These are phyloP conservation scores for Ramalina peruviana DNA, from an alignment of 495 filamentous ascomycete genomes.

Conservation along the genomic window DNA sequence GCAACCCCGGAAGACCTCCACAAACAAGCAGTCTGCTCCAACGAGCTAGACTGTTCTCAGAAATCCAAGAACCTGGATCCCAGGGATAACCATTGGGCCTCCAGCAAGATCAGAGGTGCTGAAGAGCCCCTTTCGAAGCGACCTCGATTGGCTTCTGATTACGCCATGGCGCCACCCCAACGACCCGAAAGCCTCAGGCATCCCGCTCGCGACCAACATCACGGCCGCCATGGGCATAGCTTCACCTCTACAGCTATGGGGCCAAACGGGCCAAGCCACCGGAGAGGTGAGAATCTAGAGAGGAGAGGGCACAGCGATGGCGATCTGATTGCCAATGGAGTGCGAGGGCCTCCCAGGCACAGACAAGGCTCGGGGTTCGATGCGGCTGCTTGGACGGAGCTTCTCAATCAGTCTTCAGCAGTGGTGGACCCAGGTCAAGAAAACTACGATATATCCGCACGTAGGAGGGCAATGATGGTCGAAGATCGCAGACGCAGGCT, in stretches of 20 bases:
- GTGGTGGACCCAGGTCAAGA: neutral
- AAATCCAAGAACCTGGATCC: conserved; percentile 10
- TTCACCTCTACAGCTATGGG: neutral
- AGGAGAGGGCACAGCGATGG: conserved; percentile 18
- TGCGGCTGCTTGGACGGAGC: conserved; percentile 6
- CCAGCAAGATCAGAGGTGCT: conserved; percentile 2
- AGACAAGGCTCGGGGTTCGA: neutral
- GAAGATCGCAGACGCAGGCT: conserved; percentile 14
- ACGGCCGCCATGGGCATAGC: neutral
- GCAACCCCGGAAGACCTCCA: too few relatives aligned
- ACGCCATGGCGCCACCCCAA: conserved; percentile 11
- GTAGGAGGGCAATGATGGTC: conserved; percentile 13
- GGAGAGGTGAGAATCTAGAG: neutral
- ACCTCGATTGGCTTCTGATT: conserved; percentile 9
- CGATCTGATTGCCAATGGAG: conserved; percentile 6
- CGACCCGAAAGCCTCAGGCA: neutral
- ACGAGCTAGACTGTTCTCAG: neutral
- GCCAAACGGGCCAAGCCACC: neutral
- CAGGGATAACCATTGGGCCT: neutral
- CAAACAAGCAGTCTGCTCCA: too few relatives aligned
- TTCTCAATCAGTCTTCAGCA: conserved; percentile 5
- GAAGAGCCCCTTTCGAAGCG: conserved; percentile 12
- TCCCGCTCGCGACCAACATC: neutral
- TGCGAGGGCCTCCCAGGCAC: neutral
- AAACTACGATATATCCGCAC: conserved; percentile 5